Percentiles rank a stretch among this genome's conserved stretches.
Conservation (phyloP, 768 basidiomycete genomes). For the Auriculariales sp. region DNA sequence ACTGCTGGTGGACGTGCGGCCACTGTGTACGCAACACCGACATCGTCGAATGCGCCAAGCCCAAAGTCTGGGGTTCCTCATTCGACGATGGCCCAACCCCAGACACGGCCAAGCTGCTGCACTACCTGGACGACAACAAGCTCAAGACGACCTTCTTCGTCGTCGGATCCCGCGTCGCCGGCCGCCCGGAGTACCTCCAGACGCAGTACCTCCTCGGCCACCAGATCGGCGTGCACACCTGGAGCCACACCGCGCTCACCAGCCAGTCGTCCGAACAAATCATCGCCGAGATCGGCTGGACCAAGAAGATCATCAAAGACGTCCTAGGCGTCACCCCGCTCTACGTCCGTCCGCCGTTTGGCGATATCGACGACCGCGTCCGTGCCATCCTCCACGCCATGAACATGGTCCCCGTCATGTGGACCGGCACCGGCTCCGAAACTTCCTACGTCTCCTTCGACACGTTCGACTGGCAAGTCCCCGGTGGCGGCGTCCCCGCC, state of each 20-base stretch:
- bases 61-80: background rate
- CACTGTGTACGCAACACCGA: conserved; percentile 23
- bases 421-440: conserved; percentile 28
- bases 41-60: conserved; percentile 24
- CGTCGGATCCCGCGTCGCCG: conserved; percentile 26
- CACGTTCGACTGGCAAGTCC: conserved; percentile 26
- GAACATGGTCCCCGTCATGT: conserved; percentile 32
- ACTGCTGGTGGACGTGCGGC: conserved; percentile 23
- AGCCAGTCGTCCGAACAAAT: conserved; percentile 28
- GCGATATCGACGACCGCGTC: conserved; percentile 22
- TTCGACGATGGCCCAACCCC: conserved; percentile 26
- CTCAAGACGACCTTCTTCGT: conserved; percentile 32
- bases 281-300: conserved; percentile 31
- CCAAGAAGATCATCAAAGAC: conserved; percentile 27
- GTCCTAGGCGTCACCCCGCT: conserved; percentile 21
- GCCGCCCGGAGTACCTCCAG: conserved; percentile 27
- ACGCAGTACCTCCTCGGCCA: conserved; percentile 29
- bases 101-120: conserved; percentile 27
- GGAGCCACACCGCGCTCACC: conserved; percentile 42
- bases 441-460: conserved; percentile 13
- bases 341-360: conserved; percentile 24
- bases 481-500: conserved; percentile 19
- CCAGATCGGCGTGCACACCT: conserved; percentile 72
- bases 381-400: conserved; percentile 27
- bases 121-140: conserved; percentile 21